Evolutionary conservation across 2,329 filamentous ascomycete species (phyloP).

Genomic region (Phoma sp.): DNA sequence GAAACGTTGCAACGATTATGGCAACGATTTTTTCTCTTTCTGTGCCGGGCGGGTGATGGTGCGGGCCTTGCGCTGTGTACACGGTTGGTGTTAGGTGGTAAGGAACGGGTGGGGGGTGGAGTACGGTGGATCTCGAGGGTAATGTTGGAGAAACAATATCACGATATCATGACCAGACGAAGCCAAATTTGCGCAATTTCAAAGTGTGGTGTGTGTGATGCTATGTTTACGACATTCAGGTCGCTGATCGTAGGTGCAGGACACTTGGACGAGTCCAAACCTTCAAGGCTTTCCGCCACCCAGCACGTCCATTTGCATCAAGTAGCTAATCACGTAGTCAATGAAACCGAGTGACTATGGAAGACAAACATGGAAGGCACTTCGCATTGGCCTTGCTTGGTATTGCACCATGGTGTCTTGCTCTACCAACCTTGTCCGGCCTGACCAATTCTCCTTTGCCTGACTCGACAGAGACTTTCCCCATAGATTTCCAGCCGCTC

Average conservation of each 20-base stretch:
- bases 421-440: too few relatives aligned
- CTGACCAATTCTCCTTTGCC: too few relatives aligned
- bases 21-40: conserved; percentile 13
- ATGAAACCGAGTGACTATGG: too few relatives aligned
- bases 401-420: too few relatives aligned
- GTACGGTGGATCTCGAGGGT: conserved; percentile 22
- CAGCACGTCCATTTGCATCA: too few relatives aligned
- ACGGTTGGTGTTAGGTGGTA: neutral
- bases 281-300: neutral
- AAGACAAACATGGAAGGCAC: too few relatives aligned
- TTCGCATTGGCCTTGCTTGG: too few relatives aligned
- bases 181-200: neutral
- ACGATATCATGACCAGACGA: conserved; percentile 28
- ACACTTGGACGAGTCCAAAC: conserved; percentile 6
- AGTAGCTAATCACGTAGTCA: too few relatives aligned
- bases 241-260: conserved; percentile 10
- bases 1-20: conserved; percentile 16
- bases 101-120: conserved; percentile 2
- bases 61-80: neutral
- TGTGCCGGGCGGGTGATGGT: neutral
- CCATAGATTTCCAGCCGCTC: too few relatives aligned
- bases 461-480: too few relatives aligned
- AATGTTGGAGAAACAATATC: conserved; percentile 28
- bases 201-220: conserved; percentile 5
- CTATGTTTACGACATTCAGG: neutral